phyloP scores from a whole-genome alignment of 257 asterid species.

The Capsicum baccatum region DNA sequence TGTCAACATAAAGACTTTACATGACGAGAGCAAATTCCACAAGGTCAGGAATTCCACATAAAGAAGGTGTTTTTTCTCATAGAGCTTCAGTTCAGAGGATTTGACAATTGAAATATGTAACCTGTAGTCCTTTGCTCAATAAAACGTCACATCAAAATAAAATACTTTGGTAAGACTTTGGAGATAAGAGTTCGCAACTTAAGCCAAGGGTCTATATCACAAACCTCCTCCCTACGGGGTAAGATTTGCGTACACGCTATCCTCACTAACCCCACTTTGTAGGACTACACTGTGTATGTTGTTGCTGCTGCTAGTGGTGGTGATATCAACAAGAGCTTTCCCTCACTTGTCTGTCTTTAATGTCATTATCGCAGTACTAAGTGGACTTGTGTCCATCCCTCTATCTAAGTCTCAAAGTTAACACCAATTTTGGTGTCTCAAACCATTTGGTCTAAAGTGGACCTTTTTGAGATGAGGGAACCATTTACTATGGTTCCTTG shows the following conservation, averaged over 20 bases:
- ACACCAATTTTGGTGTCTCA: too few relatives aligned
- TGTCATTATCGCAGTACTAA: too few relatives aligned
- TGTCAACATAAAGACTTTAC: background rate
- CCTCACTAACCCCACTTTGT: too few relatives aligned
- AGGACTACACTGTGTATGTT: too few relatives aligned
- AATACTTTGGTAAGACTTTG: too few relatives aligned
- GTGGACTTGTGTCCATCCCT: too few relatives aligned
- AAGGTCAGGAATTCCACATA: background rate
- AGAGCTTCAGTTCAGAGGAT: background rate
- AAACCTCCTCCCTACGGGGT: too few relatives aligned
- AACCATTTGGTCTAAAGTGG: background rate
- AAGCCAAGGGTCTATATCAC: background rate
- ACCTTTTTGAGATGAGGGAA: background rate
- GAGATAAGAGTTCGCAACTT: background rate
- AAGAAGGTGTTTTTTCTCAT: background rate
- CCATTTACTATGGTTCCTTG: background rate
- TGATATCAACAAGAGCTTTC: background rate
- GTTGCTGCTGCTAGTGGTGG: background rate
- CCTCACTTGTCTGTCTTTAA: background rate
- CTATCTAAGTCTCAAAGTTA: too few relatives aligned
- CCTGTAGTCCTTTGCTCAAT: background rate
- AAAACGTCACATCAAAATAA: background rate
- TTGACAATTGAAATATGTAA: background rate
- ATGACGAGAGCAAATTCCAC: background rate
- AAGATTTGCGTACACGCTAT: too few relatives aligned